phyloP scores from a whole-genome alignment of 805 yeast species.

The Metschnikowia amazonensis region DNA sequence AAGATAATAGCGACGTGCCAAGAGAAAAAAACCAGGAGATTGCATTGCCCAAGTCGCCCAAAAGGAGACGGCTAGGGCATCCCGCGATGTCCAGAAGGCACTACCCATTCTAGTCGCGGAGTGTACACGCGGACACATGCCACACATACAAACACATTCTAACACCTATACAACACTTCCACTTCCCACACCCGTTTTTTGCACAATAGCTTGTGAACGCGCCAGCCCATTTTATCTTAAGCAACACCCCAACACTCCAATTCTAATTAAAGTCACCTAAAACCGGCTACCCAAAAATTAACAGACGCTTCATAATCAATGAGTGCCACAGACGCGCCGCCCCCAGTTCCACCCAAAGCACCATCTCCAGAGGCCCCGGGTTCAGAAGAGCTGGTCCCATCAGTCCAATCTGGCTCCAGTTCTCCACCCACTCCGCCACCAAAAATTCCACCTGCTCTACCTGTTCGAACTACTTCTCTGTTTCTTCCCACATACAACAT shows the following conservation, averaged over 20 bases:
- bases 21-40: background rate
- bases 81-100: background rate
- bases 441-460: constrained; percentile 6
- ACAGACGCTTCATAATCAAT: background rate
- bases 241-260: background rate
- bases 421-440: background rate
- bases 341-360: background rate
- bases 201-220: background rate
- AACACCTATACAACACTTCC: background rate
- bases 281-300: background rate
- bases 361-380: background rate
- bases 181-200: background rate
- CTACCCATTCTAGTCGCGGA: background rate
- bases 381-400: background rate
- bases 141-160: background rate
- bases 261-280: background rate
- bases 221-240: background rate
- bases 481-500: constrained; percentile 8
- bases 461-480: constrained; percentile 8
- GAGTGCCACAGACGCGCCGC: constrained; percentile 2
- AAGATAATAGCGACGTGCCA: background rate
- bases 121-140: constrained; percentile 1
- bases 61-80: constrained; percentile 1
- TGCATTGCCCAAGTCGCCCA: background rate
- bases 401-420: background rate